Conservation (phyloP, 257 asterid species). For the Voacanga thouarsii region DNA sequence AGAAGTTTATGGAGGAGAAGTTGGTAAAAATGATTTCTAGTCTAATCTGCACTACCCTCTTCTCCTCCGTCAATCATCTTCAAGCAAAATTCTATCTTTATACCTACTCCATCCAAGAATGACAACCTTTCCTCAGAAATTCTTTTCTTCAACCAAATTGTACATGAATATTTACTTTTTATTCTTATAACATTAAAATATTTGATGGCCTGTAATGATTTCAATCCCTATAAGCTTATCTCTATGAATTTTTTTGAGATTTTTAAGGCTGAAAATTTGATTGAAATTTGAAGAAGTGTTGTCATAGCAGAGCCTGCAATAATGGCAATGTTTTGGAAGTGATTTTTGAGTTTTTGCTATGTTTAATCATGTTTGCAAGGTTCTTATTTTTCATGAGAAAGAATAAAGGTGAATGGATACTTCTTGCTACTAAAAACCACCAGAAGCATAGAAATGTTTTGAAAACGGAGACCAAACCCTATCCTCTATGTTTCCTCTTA, state of each 20-base stretch:
- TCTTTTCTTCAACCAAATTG: constrained; percentile 24
- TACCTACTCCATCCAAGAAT: constrained; percentile 19
- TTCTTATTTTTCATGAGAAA: not conserved
- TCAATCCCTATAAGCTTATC: constrained; percentile 20
- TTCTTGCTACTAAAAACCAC: not conserved
- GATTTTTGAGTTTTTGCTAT: not conserved
- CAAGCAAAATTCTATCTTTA: no score
- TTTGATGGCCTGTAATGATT: constrained; percentile 25
- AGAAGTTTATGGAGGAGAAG: no score
- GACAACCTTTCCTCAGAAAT: constrained; percentile 27
- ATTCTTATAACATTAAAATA: constrained; percentile 23
- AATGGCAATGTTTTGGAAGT: not conserved
- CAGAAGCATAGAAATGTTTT: not conserved
- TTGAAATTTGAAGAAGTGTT: constrained; percentile 44
- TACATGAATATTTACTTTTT: constrained; percentile 28
- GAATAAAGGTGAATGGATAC: constrained; percentile 10
- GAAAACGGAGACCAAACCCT: not conserved
- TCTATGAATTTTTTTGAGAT: constrained; percentile 24
- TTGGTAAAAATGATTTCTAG: constrained; percentile 11
- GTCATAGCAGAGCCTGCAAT: constrained; percentile 32
- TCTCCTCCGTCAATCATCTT: constrained; percentile 14
- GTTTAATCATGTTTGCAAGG: constrained; percentile 1
- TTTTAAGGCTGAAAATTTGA: constrained; percentile 37
- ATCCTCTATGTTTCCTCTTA: not conserved
- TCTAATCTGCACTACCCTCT: constrained; percentile 44